Conservation (phyloP, 192 early-diverging fungal genomes). For the Coemansia sp. region DNA sequence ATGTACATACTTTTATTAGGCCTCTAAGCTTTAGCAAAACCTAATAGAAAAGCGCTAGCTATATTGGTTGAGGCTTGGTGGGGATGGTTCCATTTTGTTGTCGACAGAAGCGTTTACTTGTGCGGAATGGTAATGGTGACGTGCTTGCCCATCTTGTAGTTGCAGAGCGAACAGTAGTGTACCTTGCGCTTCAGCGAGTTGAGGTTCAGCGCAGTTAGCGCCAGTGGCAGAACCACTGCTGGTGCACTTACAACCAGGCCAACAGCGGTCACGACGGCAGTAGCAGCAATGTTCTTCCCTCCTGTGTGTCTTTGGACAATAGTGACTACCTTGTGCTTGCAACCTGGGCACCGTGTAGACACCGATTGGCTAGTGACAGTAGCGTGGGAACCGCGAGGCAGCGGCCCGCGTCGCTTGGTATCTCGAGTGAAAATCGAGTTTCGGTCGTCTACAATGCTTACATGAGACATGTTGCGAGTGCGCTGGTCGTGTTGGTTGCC, state of each 20-base stretch:
- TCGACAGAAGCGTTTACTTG: conserved; percentile 1
- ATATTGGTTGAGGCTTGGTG: neutral
- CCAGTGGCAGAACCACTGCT: conserved; percentile 37
- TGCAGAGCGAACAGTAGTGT: conserved; percentile 46
- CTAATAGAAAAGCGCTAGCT: neutral
- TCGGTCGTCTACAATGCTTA: conserved; percentile 30
- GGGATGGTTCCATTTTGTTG: conserved; percentile 1
- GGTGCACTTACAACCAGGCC: conserved; percentile 44
- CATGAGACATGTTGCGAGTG: conserved; percentile 14
- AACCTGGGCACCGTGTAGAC: conserved; percentile 32
- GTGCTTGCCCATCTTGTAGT: conserved; percentile 46
- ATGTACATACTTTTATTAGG: conserved; percentile 3
- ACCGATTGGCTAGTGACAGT: conserved; percentile 22
- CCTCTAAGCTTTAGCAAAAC: neutral
- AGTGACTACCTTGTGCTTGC: conserved; percentile 28
- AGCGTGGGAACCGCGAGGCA: conserved; percentile 36
- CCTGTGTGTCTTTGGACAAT: conserved; percentile 38
- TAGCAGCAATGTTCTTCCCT: conserved; percentile 45
- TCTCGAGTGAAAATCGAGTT: conserved; percentile 35
- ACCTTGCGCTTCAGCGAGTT: conserved; percentile 44
- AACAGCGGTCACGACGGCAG: conserved; percentile 27
- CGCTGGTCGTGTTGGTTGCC: conserved; percentile 6
- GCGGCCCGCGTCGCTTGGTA: conserved; percentile 12
- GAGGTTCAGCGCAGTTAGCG: conserved; percentile 40
- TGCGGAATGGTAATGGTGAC: conserved; percentile 44